These are phyloP conservation scores for Leccinum boreale DNA, from an alignment of 768 basidiomycete genomes.

Conservation along the genomic window DNA sequence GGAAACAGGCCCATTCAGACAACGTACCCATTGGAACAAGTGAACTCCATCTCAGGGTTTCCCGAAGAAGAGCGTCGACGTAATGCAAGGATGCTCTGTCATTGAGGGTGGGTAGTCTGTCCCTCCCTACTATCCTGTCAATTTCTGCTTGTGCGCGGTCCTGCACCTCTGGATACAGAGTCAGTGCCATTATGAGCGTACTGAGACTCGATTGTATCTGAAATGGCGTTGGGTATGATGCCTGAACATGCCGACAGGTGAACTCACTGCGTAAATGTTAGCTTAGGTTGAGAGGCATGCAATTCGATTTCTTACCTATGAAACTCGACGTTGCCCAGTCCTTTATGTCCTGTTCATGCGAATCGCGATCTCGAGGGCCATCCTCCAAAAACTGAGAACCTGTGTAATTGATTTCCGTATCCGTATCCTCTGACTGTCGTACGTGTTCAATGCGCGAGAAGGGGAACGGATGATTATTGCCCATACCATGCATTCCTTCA, in stretches of 20 bases:
- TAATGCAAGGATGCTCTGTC: conserved; percentile 20
- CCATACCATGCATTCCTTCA: conserved; percentile 20
- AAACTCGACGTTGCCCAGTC: conserved; percentile 18
- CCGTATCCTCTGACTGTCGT: conserved; percentile 17
- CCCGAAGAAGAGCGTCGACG: conserved; percentile 22
- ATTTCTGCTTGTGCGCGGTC: conserved; percentile 16
- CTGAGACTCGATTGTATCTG: conserved; percentile 15
- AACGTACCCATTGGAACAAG: conserved; percentile 20
- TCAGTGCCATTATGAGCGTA: conserved; percentile 18
- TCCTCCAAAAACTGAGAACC: conserved; percentile 18
- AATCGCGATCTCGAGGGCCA: conserved; percentile 1
- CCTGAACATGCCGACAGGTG: background rate
- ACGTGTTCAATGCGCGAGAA: background rate
- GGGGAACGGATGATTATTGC: background rate
- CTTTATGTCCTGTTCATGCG: conserved; percentile 19
- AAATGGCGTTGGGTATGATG: background rate
- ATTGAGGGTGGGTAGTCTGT: conserved; percentile 13
- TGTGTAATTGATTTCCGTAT: conserved; percentile 21
- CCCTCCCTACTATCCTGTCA: conserved; percentile 18
- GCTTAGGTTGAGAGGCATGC: conserved; percentile 7
- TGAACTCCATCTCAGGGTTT: conserved; percentile 22
- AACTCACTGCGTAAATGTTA: conserved; percentile 15
- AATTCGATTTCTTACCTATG: conserved; percentile 12
- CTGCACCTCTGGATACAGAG: conserved; percentile 23
- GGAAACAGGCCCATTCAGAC: too few relatives aligned